Base-by-base conservation (phyloP, 2,329 filamentous ascomycete species). In the Colletotrichum somersetense region DNA sequence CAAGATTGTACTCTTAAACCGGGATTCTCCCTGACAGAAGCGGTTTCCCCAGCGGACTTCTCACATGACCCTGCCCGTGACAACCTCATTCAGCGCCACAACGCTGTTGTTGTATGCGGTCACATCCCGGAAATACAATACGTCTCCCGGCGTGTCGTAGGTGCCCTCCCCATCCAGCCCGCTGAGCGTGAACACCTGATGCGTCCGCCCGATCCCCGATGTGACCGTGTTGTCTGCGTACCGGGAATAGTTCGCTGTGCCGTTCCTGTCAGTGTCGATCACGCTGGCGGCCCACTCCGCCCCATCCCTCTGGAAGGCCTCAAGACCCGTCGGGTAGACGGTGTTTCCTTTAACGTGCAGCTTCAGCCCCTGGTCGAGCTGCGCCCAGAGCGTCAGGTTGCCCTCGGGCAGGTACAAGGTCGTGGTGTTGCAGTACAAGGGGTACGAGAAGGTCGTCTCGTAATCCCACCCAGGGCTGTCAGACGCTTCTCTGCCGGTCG, bases 51-150 rank as follows among this genome's bases (percentile, higher is more conserved):
- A 7, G 16, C 12, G 3, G 5, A 4, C 10, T 3, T 40, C 35
- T 57, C 5, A 57, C n/a, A 38, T 23, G 3, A n/a, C 46, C 48
- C 46, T 67, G 3, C 57, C 82, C 30, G 76, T 76, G 26, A 84
- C 70, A 56, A 76, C 81, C 78, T 87, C 83, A 11, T 81, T 74
- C 78, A 91, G 88, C 23, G 79, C 77, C 5, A 85, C 78, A 23
- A 91, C 77, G 0, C 84, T 87, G 55, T 85, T 83, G 77, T 91
- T 91, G 3, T 84, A 81, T 3, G 88, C 88, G 30, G 81, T 78
- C 38, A 92, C 87, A 62, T 89, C 84, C 20, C 91, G 84, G 67
- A 80, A 82, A 78, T 92, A 93, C 53, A 92, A 79, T 77, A 86
- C 81, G 7, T 72, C 56, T 3, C 74, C 76, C 2, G 73, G 73